Percentiles rank a stretch among this genome's conserved stretches.
Conservation (phyloP, 768 basidiomycete species). For the Collybia nuda region DNA sequence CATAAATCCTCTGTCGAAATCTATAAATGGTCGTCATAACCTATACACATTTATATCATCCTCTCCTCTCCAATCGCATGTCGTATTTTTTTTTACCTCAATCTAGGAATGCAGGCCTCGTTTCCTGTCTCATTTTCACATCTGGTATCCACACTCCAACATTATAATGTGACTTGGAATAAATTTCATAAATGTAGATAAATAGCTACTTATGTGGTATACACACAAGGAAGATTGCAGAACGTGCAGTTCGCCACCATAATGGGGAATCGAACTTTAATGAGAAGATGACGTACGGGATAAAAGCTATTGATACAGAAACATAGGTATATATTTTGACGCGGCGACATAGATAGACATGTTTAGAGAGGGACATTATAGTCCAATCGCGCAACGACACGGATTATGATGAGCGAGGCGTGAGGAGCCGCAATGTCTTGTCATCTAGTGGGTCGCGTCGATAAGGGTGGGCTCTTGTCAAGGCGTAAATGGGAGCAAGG, state of each 20-base stretch:
- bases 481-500: constrained; percentile 57
- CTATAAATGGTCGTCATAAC: constrained; percentile 9
- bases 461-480: constrained; percentile 56
- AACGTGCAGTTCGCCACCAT: no score
- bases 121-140: background rate
- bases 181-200: background rate
- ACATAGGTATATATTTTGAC: no score
- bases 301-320: constrained; percentile 9
- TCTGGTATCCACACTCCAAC: no score
- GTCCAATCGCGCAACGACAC: no score
- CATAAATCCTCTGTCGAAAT: constrained; percentile 1
- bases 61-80: constrained; percentile 15
- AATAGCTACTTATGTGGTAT: background rate
- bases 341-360: background rate
- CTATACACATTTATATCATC: constrained; percentile 13
- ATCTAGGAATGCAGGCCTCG: constrained; percentile 2
- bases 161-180: no score
- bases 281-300: background rate
- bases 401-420: constrained; percentile 5
- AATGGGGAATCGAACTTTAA: background rate
- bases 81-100: constrained; percentile 11
- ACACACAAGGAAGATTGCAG: no score
- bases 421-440: constrained; percentile 50
- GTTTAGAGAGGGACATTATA: background rate
- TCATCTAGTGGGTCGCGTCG: constrained; percentile 65